A percentile compares a stretch with the other conserved stretches of the same genome.
These are phyloP conservation scores for Astragalus glycyphyllos DNA, from an alignment of 306 rosid species.

Conservation along the genomic window DNA sequence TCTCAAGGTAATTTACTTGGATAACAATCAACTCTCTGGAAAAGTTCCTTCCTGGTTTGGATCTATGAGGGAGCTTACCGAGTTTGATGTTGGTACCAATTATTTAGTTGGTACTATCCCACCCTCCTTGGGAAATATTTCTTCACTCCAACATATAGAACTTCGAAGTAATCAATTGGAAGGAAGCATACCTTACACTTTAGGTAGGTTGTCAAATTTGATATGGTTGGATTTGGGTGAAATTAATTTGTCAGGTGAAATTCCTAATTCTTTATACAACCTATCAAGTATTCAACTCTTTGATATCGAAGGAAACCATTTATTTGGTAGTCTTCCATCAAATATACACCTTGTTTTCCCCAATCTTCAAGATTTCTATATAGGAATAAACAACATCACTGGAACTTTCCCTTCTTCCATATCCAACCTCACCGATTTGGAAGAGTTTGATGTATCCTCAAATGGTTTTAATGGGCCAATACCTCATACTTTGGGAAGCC, in stretches of 20 bases:
- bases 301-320: not conserved
- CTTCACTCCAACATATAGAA: not conserved
- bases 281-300: constrained; percentile 1
- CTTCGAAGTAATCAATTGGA: constrained; percentile 4
- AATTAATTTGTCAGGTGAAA: constrained; percentile 31
- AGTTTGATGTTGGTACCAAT: not conserved
- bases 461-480: constrained; percentile 37
- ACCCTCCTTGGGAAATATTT: constrained; percentile 38
- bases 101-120: constrained; percentile 38
- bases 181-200: constrained; percentile 30
- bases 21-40: not conserved
- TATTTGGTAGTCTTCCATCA: constrained; percentile 31
- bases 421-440: constrained; percentile 36
- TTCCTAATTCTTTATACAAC: constrained; percentile 41
- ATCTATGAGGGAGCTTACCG: not conserved
- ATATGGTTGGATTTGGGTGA: fast-evolving
- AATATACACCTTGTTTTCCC: constrained; percentile 34
- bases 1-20: not conserved
- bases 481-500: constrained; percentile 32
- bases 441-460: not conserved
- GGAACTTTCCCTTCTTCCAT: constrained; percentile 36
- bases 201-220: constrained; percentile 36
- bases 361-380: fast-evolving
- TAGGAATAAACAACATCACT: not conserved
- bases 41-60: constrained; percentile 39